These are phyloP conservation scores for Galeopsis tetrahit DNA, from an alignment of 257 asterid species.

Conservation along the genomic window DNA sequence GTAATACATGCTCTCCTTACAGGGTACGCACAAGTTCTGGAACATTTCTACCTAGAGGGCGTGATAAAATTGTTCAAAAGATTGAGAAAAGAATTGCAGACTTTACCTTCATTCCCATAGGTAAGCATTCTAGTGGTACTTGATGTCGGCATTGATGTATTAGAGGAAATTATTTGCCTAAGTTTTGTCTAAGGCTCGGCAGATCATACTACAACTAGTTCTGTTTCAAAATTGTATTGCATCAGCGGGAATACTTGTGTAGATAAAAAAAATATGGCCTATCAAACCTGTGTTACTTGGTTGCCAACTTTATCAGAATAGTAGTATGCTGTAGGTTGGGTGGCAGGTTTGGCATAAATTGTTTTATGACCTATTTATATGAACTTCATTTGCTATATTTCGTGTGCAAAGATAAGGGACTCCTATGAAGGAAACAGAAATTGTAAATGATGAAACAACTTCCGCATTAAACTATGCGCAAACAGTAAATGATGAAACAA, in stretches of 20 bases:
- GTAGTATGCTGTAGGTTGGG: constrained; percentile 18
- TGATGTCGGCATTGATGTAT: constrained; percentile 6
- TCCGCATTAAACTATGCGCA: too few relatives aligned
- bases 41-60: constrained; percentile 88
- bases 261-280: not conserved
- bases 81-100: constrained; percentile 96
- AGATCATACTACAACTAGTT: constrained; percentile 19
- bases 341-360: constrained; percentile 10
- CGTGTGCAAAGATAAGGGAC: constrained; percentile 8
- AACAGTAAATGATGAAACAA: too few relatives aligned
- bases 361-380: not conserved
- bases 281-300: constrained; percentile 11
- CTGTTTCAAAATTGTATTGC: constrained; percentile 16
- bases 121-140: constrained; percentile 50
- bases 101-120: constrained; percentile 92
- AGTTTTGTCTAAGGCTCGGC: not conserved
- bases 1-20: constrained; percentile 27
- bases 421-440: constrained; percentile 11
- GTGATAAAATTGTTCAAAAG: constrained; percentile 72
- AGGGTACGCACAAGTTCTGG: constrained; percentile 99
- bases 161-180: constrained; percentile 19
- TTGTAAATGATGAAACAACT: not conserved
- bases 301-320: constrained; percentile 22
- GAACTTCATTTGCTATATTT: constrained; percentile 20
- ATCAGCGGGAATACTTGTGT: constrained; percentile 22